These are phyloP conservation scores for Penicillium crustosum DNA, from an alignment of 2,329 filamentous ascomycete species.

Conservation along the genomic window DNA sequence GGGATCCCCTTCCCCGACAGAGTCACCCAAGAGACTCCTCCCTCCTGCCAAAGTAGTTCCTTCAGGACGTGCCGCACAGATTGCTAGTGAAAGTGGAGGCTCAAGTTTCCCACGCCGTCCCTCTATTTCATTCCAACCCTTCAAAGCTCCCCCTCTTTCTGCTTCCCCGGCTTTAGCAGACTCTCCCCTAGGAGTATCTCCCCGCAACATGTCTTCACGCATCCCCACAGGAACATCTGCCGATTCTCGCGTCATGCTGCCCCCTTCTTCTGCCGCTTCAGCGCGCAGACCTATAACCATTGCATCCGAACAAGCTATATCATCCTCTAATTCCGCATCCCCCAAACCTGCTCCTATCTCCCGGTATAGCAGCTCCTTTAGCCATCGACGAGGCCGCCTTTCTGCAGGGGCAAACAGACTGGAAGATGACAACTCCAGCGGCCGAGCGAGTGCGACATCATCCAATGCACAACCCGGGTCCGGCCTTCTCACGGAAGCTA, in stretches of 20 bases:
- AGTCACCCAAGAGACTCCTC: slow-evolving; percentile 51
- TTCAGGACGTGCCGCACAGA: slow-evolving; percentile 33
- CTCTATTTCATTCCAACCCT: slow-evolving; percentile 89
- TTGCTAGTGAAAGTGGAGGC: slow-evolving; percentile 50
- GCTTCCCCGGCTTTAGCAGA: slow-evolving; percentile 69
- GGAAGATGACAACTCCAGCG: slow-evolving; percentile 61
- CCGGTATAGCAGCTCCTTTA: slow-evolving; percentile 92
- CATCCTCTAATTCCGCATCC: slow-evolving; percentile 70
- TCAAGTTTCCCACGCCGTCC: slow-evolving; percentile 63
- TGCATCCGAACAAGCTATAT: slow-evolving; percentile 60
- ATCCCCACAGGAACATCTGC: slow-evolving; percentile 39
- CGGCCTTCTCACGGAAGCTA: slow-evolving; percentile 70
- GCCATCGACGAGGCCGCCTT: slow-evolving; percentile 74
- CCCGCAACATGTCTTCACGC: slow-evolving; percentile 50
- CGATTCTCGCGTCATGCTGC: slow-evolving; percentile 42
- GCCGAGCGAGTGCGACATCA: slow-evolving; percentile 51
- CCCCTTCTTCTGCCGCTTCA: slow-evolving; percentile 39
- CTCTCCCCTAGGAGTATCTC: slow-evolving; percentile 52
- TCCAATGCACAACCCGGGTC: slow-evolving; percentile 68
- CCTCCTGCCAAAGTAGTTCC: slow-evolving; percentile 37
- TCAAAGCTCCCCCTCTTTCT: slow-evolving; percentile 94
- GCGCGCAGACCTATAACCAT: slow-evolving; percentile 51
- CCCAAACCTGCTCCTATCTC: slow-evolving; percentile 76
- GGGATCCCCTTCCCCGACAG: slow-evolving; percentile 51
- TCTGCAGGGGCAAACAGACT: slow-evolving; percentile 66